Conservation (phyloP, 192 early-diverging fungal species). For the Anaeromyces robustus region DNA sequence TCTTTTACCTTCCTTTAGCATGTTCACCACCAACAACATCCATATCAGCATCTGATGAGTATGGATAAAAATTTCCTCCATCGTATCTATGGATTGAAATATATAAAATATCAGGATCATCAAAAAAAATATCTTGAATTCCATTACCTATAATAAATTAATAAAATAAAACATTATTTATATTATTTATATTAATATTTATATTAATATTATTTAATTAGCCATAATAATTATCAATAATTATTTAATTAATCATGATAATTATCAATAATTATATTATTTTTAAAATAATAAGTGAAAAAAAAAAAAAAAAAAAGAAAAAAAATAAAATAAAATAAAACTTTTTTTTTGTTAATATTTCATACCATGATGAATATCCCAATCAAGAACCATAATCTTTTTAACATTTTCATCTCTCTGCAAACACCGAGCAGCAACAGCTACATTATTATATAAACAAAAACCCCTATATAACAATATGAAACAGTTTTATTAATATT, state of each 20-base stretch:
- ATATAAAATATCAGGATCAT: slow-evolving; percentile 64
- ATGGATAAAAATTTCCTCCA: slow-evolving; percentile 61
- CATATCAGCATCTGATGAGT: slow-evolving; percentile 27
- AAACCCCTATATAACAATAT: slow-evolving; percentile 64
- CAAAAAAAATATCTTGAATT: slow-evolving; percentile 66
- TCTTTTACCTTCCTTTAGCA: slow-evolving; percentile 38
- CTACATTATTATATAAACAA: slow-evolving; percentile 80
- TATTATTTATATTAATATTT: neutral
- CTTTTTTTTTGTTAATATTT: neutral
- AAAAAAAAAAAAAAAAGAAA: neutral
- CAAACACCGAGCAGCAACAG: slow-evolving; percentile 56
- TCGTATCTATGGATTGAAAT: slow-evolving; percentile 81
- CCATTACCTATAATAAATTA: slow-evolving; percentile 55
- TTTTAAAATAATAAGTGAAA: neutral
- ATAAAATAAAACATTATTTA: neutral
- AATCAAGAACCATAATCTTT: slow-evolving; percentile 73
- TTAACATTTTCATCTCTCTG: slow-evolving; percentile 22
- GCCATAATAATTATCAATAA: too few relatives aligned
- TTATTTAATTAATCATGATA: too few relatives aligned
- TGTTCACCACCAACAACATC: slow-evolving; percentile 33
- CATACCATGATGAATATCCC: slow-evolving; percentile 87
- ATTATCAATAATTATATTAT: too few relatives aligned
- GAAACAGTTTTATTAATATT: too few relatives aligned
- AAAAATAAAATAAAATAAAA: neutral
- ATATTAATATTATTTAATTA: neutral